Percentiles rank a stretch among this genome's conserved stretches.
phyloP scores from a whole-genome alignment of 2,329 filamentous ascomycete genomes.

The Pseudogymnoascus sp. region DNA sequence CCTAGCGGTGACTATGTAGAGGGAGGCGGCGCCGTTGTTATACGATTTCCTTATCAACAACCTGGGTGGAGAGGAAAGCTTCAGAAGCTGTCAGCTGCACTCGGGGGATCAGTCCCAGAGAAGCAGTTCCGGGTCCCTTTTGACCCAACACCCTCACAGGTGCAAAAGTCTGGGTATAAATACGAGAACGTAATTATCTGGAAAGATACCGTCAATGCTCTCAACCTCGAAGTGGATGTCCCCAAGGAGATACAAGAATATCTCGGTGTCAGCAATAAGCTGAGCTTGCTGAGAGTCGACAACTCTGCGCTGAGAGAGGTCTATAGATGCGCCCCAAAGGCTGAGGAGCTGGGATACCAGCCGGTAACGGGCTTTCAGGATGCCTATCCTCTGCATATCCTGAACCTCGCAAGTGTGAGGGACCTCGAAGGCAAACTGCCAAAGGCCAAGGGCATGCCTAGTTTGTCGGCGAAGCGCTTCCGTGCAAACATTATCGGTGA shows the following conservation, averaged over 20 bases:
- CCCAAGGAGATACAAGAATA: constrained; percentile 56
- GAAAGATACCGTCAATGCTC: constrained; percentile 46
- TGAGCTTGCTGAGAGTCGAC: constrained; percentile 63
- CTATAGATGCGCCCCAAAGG: constrained; percentile 49
- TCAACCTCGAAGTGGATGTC: constrained; percentile 51
- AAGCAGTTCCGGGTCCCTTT: constrained; percentile 60
- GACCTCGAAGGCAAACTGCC: constrained; percentile 50
- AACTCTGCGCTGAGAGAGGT: constrained; percentile 49
- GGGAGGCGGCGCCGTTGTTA: constrained; percentile 52
- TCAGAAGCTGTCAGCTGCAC: constrained; percentile 41
- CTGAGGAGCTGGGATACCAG: constrained; percentile 52
- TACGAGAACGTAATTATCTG: constrained; percentile 57
- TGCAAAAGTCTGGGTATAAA: constrained; percentile 49
- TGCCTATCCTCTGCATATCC: constrained; percentile 62
- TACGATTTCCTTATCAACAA: constrained; percentile 57
- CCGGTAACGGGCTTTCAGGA: constrained; percentile 62
- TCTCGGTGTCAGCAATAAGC: constrained; percentile 55
- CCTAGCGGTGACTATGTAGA: constrained; percentile 40
- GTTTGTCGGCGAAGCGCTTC: constrained; percentile 56
- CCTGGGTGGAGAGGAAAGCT: constrained; percentile 40
- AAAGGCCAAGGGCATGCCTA: constrained; percentile 38
- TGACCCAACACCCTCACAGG: constrained; percentile 48
- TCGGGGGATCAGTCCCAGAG: constrained; percentile 46
- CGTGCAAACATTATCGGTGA: constrained; percentile 63
- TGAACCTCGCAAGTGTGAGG: constrained; percentile 56